Evolutionary conservation across 768 basidiomycete genomes (phyloP), one percentile per base, ranked within the genome.

Genomic region (Suillus weaverae): DNA sequence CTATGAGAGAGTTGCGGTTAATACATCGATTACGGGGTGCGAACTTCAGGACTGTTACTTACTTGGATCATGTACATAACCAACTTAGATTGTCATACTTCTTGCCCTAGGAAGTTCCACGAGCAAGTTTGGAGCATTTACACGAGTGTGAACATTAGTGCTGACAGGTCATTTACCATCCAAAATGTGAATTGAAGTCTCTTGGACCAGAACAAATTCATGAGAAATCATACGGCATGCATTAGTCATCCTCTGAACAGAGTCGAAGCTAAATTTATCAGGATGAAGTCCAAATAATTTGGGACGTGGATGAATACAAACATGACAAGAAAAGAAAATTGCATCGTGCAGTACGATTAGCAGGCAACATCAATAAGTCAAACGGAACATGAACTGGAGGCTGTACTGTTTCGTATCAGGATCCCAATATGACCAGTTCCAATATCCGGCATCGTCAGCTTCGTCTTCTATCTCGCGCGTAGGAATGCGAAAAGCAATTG

Each of bases 341-440:
- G 18, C 13, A 14, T 32, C 20, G 53, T 11, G 10, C 20, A 35
- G 11, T 51, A 30, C 16, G 16, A 38, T 26, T 22, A 26, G 36
- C 30, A 59, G 63, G 69, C 62, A 61, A 64, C 60, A n/a, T 76
- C 69, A 77, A 60, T 74, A 76, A 36, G 73, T 70, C 67, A 89
- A 79, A 70, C 89, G 86, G 81, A 95, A 98, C 89, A 97, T 92
- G 82, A 98, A 97, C 78, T 97, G 96, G 83, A 97, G 96, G 75
- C 90, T 94, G 77, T 95, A 97, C 78, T 97, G 95, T 79, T 98
- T 98, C 60, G 95, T 97, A 75, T 99, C 97, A n/a, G 92, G 88
- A 75, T 99, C 97, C 97, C 97, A 99, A 73, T 98, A 93, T 46
- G 96, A 96, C 97, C 97, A 99, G 71, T 93, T 94, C 91, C 92